A percentile compares a stretch with the other conserved stretches of the same genome.
phyloP scores from a whole-genome alignment of 306 rosid genomes.

The Rosa lucieae region DNA sequence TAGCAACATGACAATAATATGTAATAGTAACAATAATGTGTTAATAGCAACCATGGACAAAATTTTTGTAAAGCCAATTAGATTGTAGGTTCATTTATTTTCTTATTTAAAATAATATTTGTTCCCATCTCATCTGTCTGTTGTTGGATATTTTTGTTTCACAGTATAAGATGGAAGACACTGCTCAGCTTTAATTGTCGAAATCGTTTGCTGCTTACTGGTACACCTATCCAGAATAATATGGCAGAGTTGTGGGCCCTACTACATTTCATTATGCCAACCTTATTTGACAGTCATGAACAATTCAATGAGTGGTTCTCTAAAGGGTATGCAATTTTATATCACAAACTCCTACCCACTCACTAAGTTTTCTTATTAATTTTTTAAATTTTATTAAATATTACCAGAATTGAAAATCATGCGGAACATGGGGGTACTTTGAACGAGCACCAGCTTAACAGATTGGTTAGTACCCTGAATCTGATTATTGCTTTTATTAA shows the following conservation, averaged over 20 bases:
- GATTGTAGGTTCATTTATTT: not conserved
- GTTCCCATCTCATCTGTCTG: not conserved
- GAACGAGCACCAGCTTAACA: constrained; percentile 95
- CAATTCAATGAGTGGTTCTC: constrained; percentile 99
- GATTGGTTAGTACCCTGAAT: constrained; percentile 64
- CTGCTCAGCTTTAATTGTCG: constrained; percentile 98
- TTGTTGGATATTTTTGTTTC: constrained; percentile 24
- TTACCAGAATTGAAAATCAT: constrained; percentile 85
- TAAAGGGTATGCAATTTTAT: constrained; percentile 68
- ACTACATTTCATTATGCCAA: constrained; percentile 97
- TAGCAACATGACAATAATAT: not conserved
- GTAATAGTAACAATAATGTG: not conserved
- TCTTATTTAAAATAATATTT: not conserved
- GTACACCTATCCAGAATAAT: constrained; percentile 96
- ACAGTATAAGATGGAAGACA: constrained; percentile 99
- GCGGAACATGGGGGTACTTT: constrained; percentile 99
- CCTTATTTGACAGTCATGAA: constrained; percentile 95
- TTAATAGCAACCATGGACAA: not conserved
- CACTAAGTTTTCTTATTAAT: constrained; percentile 18
- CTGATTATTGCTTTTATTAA: not conserved
- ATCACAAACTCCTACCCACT: constrained; percentile 18
- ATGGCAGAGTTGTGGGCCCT: constrained; percentile 99
- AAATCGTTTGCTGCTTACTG: constrained; percentile 89
- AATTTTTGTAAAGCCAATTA: not conserved
- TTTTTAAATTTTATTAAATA: constrained; percentile 7